Evolutionary conservation across 768 basidiomycete genomes (phyloP), one percentile per base, ranked within the genome.

Genomic region (Lepiota subincarnata): DNA sequence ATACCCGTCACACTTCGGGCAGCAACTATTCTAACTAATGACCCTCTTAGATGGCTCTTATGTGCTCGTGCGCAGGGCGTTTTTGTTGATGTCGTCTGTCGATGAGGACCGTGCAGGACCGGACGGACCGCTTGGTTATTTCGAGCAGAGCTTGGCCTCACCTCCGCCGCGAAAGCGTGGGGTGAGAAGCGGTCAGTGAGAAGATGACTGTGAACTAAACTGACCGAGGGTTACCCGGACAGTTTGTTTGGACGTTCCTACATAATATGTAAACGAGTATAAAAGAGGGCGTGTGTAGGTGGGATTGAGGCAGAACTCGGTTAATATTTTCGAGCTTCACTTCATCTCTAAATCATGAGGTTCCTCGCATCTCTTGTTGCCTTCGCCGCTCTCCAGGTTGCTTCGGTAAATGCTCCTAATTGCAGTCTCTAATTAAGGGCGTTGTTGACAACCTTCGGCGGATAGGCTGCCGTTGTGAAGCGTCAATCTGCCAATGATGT

Each of bases 401-500:
- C 63, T 38, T 64, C 61, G 42, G 69, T 70, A 53, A 24, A 62
- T 50, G 20, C 28, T 35, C 26, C 12, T 42, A 8, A 34, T 28
- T 20, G n/a, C 3, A 28, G 35, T 34, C 18, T 31, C 14, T 7
- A 3, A 31, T 31, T 18, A 31, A 5, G 28, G 16, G 2, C 1
- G 2, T 24, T 14, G 18, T n/a, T 48, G 28, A 38, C 12, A 12
- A 8, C 13, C 13, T 11, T 35, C 18, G 7, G 12, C 31, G 19
- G 8, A 10, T 34, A 54, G 53, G 53, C 53, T 24, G 46, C 16
- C 22, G 10, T 39, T 6, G 41, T 54, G 22, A 74, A 72, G 60
- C 66, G 74, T 31, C 73, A 72, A 3, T 63, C 75, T 0, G 61
- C 64, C 34, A 57, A 59, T 39, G 74, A 76, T 57, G 65, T 70